These are phyloP conservation scores for Phaffia rhodozyma DNA, from an alignment of 1,284 basidiomycete species.

Conservation along the genomic window DNA sequence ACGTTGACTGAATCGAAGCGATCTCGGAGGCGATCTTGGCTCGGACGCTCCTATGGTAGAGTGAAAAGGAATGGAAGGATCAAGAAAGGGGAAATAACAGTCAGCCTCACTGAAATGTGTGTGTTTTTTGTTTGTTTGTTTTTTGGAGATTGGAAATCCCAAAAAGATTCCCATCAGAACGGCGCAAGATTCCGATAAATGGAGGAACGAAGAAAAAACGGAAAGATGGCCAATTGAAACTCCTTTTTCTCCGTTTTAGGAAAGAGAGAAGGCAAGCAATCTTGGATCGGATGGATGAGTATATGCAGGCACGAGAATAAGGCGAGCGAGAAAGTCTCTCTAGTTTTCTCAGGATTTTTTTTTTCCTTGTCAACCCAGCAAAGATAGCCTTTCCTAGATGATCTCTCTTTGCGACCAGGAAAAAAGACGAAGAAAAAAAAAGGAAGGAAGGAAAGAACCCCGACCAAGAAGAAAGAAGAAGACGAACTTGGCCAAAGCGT, in stretches of 20 bases:
- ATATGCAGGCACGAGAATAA: not conserved
- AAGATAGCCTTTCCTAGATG: constrained; percentile 7
- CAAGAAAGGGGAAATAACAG: not conserved
- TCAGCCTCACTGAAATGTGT: not conserved
- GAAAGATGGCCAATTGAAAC: not conserved
- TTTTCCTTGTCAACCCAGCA: not conserved
- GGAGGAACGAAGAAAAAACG: not conserved
- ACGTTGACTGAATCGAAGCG: constrained; percentile 43
- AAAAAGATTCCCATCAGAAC: not conserved
- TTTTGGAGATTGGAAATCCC: not conserved
- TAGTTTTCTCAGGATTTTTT: not conserved
- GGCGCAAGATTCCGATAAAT: not conserved
- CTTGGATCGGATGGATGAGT: not conserved
- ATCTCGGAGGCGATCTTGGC: constrained; percentile 58
- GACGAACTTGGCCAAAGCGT: constrained; percentile 68
- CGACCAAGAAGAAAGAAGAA: not conserved
- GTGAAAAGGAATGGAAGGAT: not conserved
- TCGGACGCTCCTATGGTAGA: constrained; percentile 42
- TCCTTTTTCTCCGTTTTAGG: no score
- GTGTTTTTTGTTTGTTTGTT: not conserved
- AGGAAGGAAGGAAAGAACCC: not conserved
- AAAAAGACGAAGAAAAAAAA: constrained; percentile 8
- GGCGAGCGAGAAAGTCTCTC: not conserved
- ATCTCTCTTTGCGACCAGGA: constrained; percentile 14
- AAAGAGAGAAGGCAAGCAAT: no score